Evolutionary conservation across 768 basidiomycete species (phyloP), one percentile per base, ranked within the genome.

Genomic region (Pleurotus pulmonarius): DNA sequence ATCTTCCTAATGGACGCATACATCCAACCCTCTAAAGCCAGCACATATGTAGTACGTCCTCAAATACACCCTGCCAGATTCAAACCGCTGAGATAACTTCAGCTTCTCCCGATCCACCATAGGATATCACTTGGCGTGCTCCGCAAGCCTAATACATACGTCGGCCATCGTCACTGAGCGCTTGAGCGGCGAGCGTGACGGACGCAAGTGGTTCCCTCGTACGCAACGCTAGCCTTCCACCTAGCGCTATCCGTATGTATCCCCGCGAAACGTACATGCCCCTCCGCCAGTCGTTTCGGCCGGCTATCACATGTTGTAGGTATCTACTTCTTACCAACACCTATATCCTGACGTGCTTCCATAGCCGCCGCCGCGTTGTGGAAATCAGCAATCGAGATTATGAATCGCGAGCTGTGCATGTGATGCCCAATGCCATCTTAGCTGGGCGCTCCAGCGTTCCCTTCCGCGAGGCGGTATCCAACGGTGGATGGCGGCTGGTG

Each of bases 201-300:
- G n/a, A n/a, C n/a, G n/a, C n/a, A n/a, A n/a, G 20, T 20, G 20
- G 20, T 20, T 20, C 20, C 20, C 20, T 20, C 20, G 20, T 20
- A 20, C 20, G 20, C 20, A 20, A 20, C 20, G 20, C 20, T 20
- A 20, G 20, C 20, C 20, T 20, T 20, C 20, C 20, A 20, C 20
- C 20, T 20, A 20, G 20, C 20, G 1, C 20, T 20, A 20, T 20
- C 20, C 20, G 20, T 99, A 57, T 98, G 98, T 71, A 92, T 98
- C 20, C 98, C 97, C 5, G 96, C 98, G 73, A 98, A 98, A 71
- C 95, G 98, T 66, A 83, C 98, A n/a, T 98, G 94, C 74, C 98
- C 98, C 77, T 92, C 98, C 64, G 96, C 97, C 41, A 98, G 98
- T 67, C 98, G 98, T 44, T 96, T 98, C 70, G 96, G 97, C 43